phyloP scores from a whole-genome alignment of 495 filamentous ascomycete species.

The Niebla homalea region DNA sequence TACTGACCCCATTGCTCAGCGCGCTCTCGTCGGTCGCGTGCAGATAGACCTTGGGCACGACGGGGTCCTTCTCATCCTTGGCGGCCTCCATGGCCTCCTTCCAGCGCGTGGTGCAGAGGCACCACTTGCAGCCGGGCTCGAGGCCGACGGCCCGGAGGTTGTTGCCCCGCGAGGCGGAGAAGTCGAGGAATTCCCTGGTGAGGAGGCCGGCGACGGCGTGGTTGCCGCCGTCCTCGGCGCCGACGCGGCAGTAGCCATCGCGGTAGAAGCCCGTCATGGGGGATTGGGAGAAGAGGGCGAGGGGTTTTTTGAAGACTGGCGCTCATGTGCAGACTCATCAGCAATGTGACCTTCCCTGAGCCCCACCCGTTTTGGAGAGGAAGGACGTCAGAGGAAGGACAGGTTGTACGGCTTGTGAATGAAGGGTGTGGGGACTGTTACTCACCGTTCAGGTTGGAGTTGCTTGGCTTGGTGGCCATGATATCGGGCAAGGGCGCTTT shows the following conservation, averaged over 20 bases:
- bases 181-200: slow-evolving; percentile 47
- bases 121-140: slow-evolving; percentile 46
- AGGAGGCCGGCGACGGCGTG: slow-evolving; percentile 39
- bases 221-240: slow-evolving; percentile 32
- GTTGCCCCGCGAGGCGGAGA: slow-evolving; percentile 41
- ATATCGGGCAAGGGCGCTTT: neutral
- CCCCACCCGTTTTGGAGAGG: neutral
- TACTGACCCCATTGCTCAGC: slow-evolving; percentile 16
- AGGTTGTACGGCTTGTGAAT: too few relatives aligned
- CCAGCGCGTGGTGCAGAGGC: slow-evolving; percentile 37
- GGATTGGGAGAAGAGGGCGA: slow-evolving; percentile 39
- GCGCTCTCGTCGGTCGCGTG: slow-evolving; percentile 19
- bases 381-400: neutral
- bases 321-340: neutral
- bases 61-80: slow-evolving; percentile 23
- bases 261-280: slow-evolving; percentile 48
- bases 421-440: neutral
- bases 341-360: too few relatives aligned
- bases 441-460: slow-evolving; percentile 40
- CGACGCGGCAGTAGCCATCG: slow-evolving; percentile 45
- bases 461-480: slow-evolving; percentile 42
- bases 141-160: slow-evolving; percentile 40
- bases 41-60: slow-evolving; percentile 20
- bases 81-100: slow-evolving; percentile 24
- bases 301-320: slow-evolving; percentile 43